Evolutionary conservation across 805 yeast genomes (phyloP).

Genomic region (Jamesozyma lodderae): DNA sequence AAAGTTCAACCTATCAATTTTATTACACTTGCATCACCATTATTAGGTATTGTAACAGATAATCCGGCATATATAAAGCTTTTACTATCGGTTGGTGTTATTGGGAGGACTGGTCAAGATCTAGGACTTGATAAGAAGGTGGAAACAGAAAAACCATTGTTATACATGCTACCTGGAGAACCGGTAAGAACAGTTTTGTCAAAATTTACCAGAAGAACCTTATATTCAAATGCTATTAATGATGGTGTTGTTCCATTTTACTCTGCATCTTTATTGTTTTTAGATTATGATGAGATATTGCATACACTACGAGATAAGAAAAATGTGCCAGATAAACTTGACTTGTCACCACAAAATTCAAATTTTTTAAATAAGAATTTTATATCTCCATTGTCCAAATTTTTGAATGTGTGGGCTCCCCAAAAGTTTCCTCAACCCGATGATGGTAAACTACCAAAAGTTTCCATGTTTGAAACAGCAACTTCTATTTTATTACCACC

Average conservation of each 20-base stretch:
- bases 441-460: constrained; percentile 41
- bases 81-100: constrained; percentile 62
- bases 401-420: constrained; percentile 36
- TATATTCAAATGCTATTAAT: constrained; percentile 66
- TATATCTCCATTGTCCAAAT: constrained; percentile 38
- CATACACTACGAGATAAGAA: constrained; percentile 23
- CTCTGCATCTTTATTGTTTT: constrained; percentile 56
- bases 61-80: constrained; percentile 67
- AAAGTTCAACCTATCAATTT: constrained; percentile 56
- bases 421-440: constrained; percentile 12
- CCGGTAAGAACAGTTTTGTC: constrained; percentile 47
- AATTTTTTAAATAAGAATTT: constrained; percentile 24
- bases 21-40: constrained; percentile 65
- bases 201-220: constrained; percentile 52
- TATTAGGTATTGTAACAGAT: constrained; percentile 68
- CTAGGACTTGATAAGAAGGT: constrained; percentile 44
- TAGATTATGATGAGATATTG: constrained; percentile 51
- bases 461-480: constrained; percentile 64
- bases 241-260: constrained; percentile 80
- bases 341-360: constrained; percentile 5
- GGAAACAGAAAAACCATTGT: constrained; percentile 42
- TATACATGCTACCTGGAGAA: constrained; percentile 56
- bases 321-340: neutral
- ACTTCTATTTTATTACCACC: constrained; percentile 62
- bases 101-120: constrained; percentile 77